Percentiles rank a stretch among this genome's conserved stretches.
phyloP scores from a whole-genome alignment of 352 stramenopile genomes.

The Pythium scleroteichum region DNA sequence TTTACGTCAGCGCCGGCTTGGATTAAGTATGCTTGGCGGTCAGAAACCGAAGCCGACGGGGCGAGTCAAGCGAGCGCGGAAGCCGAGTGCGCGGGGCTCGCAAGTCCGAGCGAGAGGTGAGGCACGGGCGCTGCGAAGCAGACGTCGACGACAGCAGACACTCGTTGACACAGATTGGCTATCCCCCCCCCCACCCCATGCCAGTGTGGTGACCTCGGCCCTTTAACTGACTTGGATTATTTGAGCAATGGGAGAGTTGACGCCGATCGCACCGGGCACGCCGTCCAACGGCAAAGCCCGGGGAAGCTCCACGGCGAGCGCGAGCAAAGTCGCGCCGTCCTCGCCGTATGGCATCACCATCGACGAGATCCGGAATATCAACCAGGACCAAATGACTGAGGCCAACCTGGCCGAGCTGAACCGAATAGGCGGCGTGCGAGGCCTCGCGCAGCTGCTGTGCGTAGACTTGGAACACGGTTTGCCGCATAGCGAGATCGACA shows the following conservation, averaged over 20 bases:
- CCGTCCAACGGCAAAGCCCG: conserved; percentile 29
- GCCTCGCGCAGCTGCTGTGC: conserved; percentile 61
- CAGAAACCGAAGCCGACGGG: conserved; percentile 28
- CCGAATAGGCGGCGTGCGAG: conserved; percentile 56
- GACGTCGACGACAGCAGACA: neutral
- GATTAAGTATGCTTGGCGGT: conserved; percentile 3
- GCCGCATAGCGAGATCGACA: conserved; percentile 59
- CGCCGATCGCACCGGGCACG: conserved; percentile 39
- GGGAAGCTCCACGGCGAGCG: conserved; percentile 25
- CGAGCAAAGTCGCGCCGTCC: conserved; percentile 68
- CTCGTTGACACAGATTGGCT: neutral
- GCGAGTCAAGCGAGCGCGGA: neutral
- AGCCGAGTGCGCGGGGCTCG: too few relatives aligned
- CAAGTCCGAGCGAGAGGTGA: neutral
- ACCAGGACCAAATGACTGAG: conserved; percentile 85
- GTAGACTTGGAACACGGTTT: conserved; percentile 71
- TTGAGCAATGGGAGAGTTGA: conserved; percentile 41
- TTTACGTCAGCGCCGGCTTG: neutral
- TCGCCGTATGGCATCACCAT: conserved; percentile 73
- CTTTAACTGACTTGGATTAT: neutral
- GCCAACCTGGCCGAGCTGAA: conserved; percentile 59
- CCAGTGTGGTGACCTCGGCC: neutral
- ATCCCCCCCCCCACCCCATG: neutral
- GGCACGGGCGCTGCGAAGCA: neutral
- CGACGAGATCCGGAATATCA: conserved; percentile 66